Evolutionary conservation across 176 grass and related monocot species (phyloP).

Genomic region (Avena atlantica): DNA sequence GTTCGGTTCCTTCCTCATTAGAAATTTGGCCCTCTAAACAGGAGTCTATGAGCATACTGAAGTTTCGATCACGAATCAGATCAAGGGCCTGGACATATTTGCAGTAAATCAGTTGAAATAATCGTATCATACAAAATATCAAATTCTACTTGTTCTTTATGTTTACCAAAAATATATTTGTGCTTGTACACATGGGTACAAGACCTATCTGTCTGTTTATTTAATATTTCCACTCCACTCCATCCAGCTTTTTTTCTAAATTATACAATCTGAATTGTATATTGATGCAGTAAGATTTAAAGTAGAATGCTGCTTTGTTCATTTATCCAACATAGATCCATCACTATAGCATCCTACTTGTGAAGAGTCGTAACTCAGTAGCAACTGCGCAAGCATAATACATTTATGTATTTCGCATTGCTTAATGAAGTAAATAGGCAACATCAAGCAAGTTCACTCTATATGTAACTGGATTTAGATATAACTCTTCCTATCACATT

Average conservation of each 20-base stretch:
- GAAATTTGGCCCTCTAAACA: constrained; percentile 93
- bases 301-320: constrained; percentile 17
- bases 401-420: neutral
- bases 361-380: neutral
- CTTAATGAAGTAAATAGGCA: neutral
- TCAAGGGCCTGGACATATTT: constrained; percentile 75
- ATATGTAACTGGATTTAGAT: constrained; percentile 12
- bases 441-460: constrained; percentile 1
- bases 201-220: neutral
- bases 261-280: neutral
- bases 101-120: neutral
- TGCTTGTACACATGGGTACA: too few relatives aligned
- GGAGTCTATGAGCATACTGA: constrained; percentile 89
- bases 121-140: neutral
- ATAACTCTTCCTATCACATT: neutral
- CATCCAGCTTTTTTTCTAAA: constrained; percentile 9
- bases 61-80: constrained; percentile 89
- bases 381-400: neutral
- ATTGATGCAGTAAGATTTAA: neutral
- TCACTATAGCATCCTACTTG: constrained; percentile 11
- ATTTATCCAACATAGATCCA: constrained; percentile 18
- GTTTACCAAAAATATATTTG: neutral
- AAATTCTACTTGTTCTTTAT: neutral
- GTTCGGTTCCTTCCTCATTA: constrained; percentile 84
- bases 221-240: constrained; percentile 1